Evolutionary conservation across 2,329 filamentous ascomycete species (phyloP), one percentile per base, ranked within the genome.

Genomic region (Ustulina deusta): DNA sequence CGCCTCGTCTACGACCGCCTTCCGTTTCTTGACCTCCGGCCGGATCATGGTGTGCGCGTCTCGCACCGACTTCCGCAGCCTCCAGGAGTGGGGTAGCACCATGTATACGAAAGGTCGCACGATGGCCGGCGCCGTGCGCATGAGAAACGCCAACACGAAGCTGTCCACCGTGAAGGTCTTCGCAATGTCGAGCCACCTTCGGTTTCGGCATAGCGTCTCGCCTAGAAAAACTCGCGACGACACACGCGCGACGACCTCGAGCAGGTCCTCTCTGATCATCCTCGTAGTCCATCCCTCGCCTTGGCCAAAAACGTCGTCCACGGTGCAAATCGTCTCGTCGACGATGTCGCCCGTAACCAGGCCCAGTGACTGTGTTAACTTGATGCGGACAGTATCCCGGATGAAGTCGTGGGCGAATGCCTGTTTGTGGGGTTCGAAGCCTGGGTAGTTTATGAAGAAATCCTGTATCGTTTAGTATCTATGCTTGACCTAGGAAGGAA

Each of bases 151-250:
- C 49, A 78, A 74, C 57, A 73, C 56, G 73, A 84, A 78, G 48
- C 75, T 73, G 66, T 82, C 76, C n/a, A 80, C 64, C 9, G 82
- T 81, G 70, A 83, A 84, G 29, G 78, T 74, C 74, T 82, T 76
- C 49, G 81, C 74, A 60, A 84, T 80, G 0, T 80, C 74, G 20
- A 86, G 78, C 84, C 84, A 87, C 40, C 79, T 75, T 34, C 80
- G 73, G 69, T 86, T 79, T 6, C 82, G 82, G 73, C 82, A 84
- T 13, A 85, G 71, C 3, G 78, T 75, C 3, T 75, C 70, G 3
- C 85, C 84, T 1, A 86, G 74, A 66, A 86, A 86, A 2, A 86
- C 80, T 5, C 83, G 78, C 1, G 85, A 83, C 0, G 85, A 85
- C 11, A 87, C 70, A 9, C 84, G 82, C 17, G 84, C 82, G 10